Conservation (phyloP, 495 filamentous ascomycete genomes). For the Neurospora sp. region DNA sequence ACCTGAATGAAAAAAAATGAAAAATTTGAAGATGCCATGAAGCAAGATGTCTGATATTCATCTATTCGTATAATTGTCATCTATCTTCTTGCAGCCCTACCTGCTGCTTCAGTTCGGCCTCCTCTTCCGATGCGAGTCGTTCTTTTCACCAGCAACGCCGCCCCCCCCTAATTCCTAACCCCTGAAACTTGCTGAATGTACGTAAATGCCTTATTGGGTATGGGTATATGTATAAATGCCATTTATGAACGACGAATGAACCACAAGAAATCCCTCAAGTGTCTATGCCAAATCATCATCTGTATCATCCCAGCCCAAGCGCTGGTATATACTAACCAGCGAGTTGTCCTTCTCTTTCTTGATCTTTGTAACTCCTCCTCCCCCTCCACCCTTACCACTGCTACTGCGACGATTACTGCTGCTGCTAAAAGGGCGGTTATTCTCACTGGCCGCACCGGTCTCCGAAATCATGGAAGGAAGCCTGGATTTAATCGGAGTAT, state of each 20-base stretch:
- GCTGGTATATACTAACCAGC: conserved; percentile 50
- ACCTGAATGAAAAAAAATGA: too few relatives aligned
- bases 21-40: neutral
- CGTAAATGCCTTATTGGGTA: neutral
- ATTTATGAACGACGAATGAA: neutral
- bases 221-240: neutral
- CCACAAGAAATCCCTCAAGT: too few relatives aligned
- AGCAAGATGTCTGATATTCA: neutral
- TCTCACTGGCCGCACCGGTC: neutral
- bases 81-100: neutral
- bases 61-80: neutral
- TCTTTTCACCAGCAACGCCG: too few relatives aligned
- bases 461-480: neutral
- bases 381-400: neutral
- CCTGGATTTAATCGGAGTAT: conserved; percentile 32
- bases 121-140: too few relatives aligned
- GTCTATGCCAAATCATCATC: conserved; percentile 16
- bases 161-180: too few relatives aligned
- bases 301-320: conserved; percentile 59
- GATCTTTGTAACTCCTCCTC: neutral
- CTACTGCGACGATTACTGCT: neutral
- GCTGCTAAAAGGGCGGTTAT: neutral
- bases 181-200: neutral
- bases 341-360: conserved; percentile 19
- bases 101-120: too few relatives aligned